Conservation (phyloP, 2,329 filamentous ascomycete genomes). For the Penicillium polonicum region DNA sequence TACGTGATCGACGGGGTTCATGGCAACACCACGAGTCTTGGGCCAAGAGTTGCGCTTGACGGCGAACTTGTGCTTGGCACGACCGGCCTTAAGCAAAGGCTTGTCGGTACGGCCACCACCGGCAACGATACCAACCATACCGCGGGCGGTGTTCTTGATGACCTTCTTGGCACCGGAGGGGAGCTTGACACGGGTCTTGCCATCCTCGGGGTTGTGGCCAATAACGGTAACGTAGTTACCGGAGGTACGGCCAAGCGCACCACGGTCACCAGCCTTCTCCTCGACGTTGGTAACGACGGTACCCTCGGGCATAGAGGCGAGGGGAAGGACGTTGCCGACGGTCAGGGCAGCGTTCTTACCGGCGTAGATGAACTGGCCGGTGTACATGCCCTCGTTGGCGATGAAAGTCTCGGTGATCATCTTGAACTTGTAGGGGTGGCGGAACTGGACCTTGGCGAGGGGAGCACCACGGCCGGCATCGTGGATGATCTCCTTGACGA, state of each 20-base stretch:
- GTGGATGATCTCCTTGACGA: conserved; percentile 99
- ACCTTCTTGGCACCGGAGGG: conserved; percentile 99
- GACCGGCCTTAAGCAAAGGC: conserved; percentile 98
- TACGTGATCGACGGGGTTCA: conserved; percentile 99
- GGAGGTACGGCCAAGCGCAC: conserved; percentile 91
- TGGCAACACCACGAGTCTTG: conserved; percentile 99
- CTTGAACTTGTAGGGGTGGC: conserved; percentile 98
- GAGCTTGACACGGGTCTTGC: conserved; percentile 99
- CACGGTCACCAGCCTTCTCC: conserved; percentile 97
- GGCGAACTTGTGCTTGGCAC: conserved; percentile 99
- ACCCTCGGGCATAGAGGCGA: conserved; percentile 95
- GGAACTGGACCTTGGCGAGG: conserved; percentile 94
- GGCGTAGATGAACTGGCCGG: conserved; percentile 99
- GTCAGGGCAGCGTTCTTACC: conserved; percentile 98
- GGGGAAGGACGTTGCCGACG: conserved; percentile 95
- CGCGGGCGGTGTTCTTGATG: conserved; percentile 83
- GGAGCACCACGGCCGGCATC: conserved; percentile 97
- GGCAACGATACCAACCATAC: conserved; percentile 99
- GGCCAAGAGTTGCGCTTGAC: conserved; percentile 99
- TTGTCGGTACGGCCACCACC: conserved; percentile 99
- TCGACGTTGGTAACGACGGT: conserved; percentile 99
- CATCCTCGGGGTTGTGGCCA: conserved; percentile 97
- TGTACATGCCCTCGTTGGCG: conserved; percentile 99
- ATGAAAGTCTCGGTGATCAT: conserved; percentile 98
- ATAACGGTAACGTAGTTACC: conserved; percentile 99